Evolutionary conservation across 306 rosid species (phyloP), one percentile per base, ranked within the genome.

Genomic region (Phaseolus lunatus): DNA sequence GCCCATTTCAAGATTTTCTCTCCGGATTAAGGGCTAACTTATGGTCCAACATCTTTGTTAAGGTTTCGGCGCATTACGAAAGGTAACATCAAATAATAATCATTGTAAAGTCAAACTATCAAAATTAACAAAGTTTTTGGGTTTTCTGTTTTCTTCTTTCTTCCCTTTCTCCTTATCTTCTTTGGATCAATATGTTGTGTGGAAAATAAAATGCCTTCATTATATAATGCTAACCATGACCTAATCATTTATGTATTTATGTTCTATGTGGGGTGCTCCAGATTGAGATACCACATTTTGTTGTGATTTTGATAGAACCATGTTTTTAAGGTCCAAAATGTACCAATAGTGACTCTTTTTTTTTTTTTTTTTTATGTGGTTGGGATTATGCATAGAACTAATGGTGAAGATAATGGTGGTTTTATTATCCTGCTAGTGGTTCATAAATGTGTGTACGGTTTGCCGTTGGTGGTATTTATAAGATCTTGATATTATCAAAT

Each of bases 1-100:
- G 82, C 81, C 88, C 93, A 43, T 76, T n/a, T 78, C 26, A 22
- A 67, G 65, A 84, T 84, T 84, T 77, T 82, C 71, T 80, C 73
- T 82, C 45, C 75, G 47, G 69, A 43, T 73, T 61, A 37, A 48
- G 48, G 86, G 47, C 71, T 31, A 41, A 8, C 24, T 52, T 39
- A n/a, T 69, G 39, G 26, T 67, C 18, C 53, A 50, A 31, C 35
- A 6, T 33, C 53, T 54, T 67, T 26, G n/a, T 19, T 24, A 39
- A 7, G 5, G 48, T 50, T 78, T 69, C 33, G 76, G 52, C 39
- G 15, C 63, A 68, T 69, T 69, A 57, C 57, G 47, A 9, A 11
- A 23, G 41, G 50, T 56, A 56, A 14, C 37, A 31, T 78, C 63
- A 22, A 54, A 27, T 18, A 29, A 41, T 39, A 9, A 69, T 44